Conservation (phyloP, 2,329 filamentous ascomycete species). For the Elsinoe arachidis region DNA sequence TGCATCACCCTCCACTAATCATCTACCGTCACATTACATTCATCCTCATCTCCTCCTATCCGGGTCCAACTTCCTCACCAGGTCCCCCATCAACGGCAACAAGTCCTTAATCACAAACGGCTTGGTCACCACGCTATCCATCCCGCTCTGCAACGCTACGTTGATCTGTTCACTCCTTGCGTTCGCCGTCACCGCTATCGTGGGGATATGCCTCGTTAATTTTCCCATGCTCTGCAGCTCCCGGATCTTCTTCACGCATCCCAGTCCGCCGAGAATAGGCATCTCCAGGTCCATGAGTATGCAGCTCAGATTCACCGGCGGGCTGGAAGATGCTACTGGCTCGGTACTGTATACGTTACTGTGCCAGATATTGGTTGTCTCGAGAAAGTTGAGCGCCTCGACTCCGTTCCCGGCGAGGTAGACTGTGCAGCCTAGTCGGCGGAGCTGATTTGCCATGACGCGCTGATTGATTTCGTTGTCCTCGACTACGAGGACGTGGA, state of each 20-base stretch:
- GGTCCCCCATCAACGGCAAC: constrained; percentile 25
- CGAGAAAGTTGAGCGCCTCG: constrained; percentile 22
- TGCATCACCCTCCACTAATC: too few species aligned
- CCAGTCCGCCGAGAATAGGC: constrained; percentile 70
- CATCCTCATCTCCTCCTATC: not conserved
- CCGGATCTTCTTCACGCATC: constrained; percentile 57
- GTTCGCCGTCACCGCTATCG: constrained; percentile 67
- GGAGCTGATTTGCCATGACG: constrained; percentile 23
- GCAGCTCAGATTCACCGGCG: not conserved
- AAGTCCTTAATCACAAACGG: constrained; percentile 29
- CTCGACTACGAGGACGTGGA: constrained; percentile 21
- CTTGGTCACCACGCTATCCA: constrained; percentile 27
- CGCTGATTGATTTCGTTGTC: constrained; percentile 27
- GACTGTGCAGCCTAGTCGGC: constrained; percentile 22
- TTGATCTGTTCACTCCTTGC: constrained; percentile 45
- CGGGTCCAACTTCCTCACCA: constrained; percentile 18
- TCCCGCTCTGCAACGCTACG: constrained; percentile 15
- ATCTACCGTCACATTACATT: too few species aligned
- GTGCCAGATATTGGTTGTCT: constrained; percentile 16
- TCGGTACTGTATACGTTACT: constrained; percentile 13
- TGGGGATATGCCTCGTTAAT: constrained; percentile 55
- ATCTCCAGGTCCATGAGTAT: constrained; percentile 44
- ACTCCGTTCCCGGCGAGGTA: constrained; percentile 22
- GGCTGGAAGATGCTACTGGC: not conserved
- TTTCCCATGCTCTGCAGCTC: constrained; percentile 48